These are phyloP conservation scores for Pezicula neosporulosa DNA, from an alignment of 2,329 filamentous ascomycete species.

Conservation along the genomic window DNA sequence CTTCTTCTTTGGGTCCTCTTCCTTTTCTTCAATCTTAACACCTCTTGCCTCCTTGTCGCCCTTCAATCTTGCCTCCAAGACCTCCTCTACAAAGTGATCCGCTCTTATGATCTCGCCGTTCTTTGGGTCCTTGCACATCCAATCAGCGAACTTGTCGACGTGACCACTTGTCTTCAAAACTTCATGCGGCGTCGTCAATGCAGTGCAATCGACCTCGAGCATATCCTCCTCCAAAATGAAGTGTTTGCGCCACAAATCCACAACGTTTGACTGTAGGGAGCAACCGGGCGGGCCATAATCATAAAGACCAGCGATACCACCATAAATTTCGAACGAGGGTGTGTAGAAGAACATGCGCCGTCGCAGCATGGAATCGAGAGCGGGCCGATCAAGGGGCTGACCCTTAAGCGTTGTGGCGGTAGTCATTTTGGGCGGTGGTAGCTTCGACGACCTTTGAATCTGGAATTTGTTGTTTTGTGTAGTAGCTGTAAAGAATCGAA, in stretches of 20 bases:
- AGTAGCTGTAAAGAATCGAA: conserved; percentile 37
- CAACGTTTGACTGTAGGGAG: conserved; percentile 65
- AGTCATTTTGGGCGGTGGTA: conserved; percentile 38
- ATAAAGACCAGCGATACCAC: conserved; percentile 76
- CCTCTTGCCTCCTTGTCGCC: conserved; percentile 92
- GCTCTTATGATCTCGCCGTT: conserved; percentile 95
- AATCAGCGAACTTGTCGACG: conserved; percentile 91
- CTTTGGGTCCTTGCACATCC: conserved; percentile 99
- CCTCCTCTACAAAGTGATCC: conserved; percentile 94
- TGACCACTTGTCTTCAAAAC: conserved; percentile 95
- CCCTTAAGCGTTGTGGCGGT: conserved; percentile 78
- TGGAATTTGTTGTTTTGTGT: conserved; percentile 29
- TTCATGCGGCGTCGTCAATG: conserved; percentile 89
- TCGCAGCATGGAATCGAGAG: conserved; percentile 81
- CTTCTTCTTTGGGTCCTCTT: conserved; percentile 68
- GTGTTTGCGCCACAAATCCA: conserved; percentile 71
- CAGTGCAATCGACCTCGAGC: conserved; percentile 78
- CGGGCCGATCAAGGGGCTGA: conserved; percentile 78
- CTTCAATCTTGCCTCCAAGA: conserved; percentile 82
- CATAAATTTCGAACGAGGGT: conserved; percentile 93
- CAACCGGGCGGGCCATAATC: conserved; percentile 69
- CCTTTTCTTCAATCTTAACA: conserved; percentile 73
- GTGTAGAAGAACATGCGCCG: conserved; percentile 96
- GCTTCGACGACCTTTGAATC: conserved; percentile 28
- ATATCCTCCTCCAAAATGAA: conserved; percentile 73